A percentile compares a stretch with the other conserved stretches of the same genome.
Conservation (phyloP, 2,329 filamentous ascomycete genomes). For the Xylaria sp. region DNA sequence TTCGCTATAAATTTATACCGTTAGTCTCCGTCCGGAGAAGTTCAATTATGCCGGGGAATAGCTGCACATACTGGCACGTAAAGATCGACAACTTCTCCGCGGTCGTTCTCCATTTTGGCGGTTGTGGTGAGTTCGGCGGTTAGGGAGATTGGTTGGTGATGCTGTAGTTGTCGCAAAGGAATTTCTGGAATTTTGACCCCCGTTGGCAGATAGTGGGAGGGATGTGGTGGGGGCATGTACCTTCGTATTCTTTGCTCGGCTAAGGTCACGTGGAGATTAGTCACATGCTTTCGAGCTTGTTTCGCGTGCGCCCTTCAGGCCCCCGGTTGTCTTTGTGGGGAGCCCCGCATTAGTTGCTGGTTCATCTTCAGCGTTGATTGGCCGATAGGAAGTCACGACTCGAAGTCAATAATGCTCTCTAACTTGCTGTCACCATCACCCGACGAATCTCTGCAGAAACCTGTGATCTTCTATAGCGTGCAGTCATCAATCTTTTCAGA, state of each 20-base stretch:
- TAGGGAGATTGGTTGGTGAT: constrained; percentile 40
- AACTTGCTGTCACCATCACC: not conserved
- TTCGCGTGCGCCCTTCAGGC: constrained; percentile 41
- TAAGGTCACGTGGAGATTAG: constrained; percentile 42
- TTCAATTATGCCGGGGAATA: not conserved
- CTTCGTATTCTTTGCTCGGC: constrained; percentile 38
- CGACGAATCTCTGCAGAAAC: not conserved
- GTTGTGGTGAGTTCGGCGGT: constrained; percentile 47
- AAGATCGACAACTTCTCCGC: constrained; percentile 98
- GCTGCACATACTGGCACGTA: constrained; percentile 62
- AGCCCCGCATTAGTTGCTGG: constrained; percentile 17
- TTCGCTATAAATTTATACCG: constrained; percentile 71
- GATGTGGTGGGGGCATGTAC: constrained; percentile 33
- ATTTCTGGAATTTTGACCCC: constrained; percentile 46
- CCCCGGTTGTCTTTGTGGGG: not conserved
- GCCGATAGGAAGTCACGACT: not conserved
- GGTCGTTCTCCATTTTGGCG: constrained; percentile 99
- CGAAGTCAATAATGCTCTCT: constrained; percentile 1
- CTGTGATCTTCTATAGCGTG: not conserved
- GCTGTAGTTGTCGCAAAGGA: constrained; percentile 42
- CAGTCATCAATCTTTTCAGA: not conserved
- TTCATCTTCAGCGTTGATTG: not conserved
- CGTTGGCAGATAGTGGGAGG: constrained; percentile 35
- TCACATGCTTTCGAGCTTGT: constrained; percentile 48
- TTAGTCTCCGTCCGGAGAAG: constrained; percentile 19